Conservation (phyloP, 75 land plant species). For the Cryptomeria japonica region DNA sequence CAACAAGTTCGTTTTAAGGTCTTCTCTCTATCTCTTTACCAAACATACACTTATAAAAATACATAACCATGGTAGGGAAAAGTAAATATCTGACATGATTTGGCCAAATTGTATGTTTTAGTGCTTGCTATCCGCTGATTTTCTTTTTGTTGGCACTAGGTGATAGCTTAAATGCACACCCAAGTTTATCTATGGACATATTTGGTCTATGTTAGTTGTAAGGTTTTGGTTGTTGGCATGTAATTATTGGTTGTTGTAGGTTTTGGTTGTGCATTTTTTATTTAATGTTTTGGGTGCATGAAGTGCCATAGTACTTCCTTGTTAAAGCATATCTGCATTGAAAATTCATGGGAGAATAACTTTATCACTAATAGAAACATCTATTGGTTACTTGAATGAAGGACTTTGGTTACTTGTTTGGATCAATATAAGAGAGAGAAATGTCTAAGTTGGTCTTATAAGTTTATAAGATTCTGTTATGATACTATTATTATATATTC, state of each 20-base stretch:
- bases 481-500: too few species aligned
- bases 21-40: neutral
- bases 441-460: neutral
- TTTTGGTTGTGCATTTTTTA: too few species aligned
- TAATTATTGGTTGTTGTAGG: neutral
- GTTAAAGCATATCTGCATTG: too few species aligned
- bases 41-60: neutral
- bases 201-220: neutral
- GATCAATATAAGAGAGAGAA: neutral
- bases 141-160: neutral
- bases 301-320: too few species aligned
- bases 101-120: neutral
- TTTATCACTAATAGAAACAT: neutral
- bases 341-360: neutral
- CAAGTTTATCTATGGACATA: neutral
- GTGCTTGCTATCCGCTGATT: neutral
- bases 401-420: neutral
- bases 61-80: neutral
- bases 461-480: neutral
- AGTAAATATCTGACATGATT: neutral
- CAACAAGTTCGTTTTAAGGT: constrained; percentile 65
- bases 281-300: too few species aligned
- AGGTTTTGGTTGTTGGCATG: neutral
- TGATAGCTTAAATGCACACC: neutral
- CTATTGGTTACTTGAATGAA: neutral